Conservation (phyloP, 305 asterid species). For the Fraxinus ornus region DNA sequence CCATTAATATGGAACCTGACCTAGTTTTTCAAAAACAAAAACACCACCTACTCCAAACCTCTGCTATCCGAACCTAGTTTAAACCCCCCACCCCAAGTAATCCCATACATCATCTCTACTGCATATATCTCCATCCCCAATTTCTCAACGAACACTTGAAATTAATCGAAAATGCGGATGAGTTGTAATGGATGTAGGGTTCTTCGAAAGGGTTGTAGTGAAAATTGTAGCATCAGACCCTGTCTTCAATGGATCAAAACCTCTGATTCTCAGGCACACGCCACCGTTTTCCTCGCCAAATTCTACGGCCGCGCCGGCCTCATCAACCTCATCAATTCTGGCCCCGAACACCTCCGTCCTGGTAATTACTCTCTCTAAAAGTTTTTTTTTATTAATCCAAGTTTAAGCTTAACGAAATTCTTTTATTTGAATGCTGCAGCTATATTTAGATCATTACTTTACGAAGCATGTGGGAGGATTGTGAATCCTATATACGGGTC, state of each 20-base stretch:
- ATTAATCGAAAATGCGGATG: slow-evolving; percentile 8
- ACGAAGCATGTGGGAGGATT: slow-evolving; percentile 68
- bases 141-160: neutral
- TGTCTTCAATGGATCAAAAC: slow-evolving; percentile 49
- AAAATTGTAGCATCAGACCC: slow-evolving; percentile 37
- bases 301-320: slow-evolving; percentile 51
- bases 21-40: no score
- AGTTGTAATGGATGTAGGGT: slow-evolving; percentile 62
- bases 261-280: slow-evolving; percentile 49
- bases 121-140: neutral
- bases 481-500: slow-evolving; percentile 59
- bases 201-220: slow-evolving; percentile 56
- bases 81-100: no score
- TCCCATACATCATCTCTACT: no score
- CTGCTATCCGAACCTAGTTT: neutral
- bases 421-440: slow-evolving; percentile 26
- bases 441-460: slow-evolving; percentile 48
- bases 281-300: slow-evolving; percentile 22
- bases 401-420: neutral
- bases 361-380: neutral
- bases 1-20: no score
- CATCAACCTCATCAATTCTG: slow-evolving; percentile 39
- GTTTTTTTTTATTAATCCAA: no score
- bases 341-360: slow-evolving; percentile 40
- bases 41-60: neutral